These are phyloP conservation scores for Fragosphaeria purpurea DNA, from an alignment of 2,329 filamentous ascomycete species.

Conservation along the genomic window DNA sequence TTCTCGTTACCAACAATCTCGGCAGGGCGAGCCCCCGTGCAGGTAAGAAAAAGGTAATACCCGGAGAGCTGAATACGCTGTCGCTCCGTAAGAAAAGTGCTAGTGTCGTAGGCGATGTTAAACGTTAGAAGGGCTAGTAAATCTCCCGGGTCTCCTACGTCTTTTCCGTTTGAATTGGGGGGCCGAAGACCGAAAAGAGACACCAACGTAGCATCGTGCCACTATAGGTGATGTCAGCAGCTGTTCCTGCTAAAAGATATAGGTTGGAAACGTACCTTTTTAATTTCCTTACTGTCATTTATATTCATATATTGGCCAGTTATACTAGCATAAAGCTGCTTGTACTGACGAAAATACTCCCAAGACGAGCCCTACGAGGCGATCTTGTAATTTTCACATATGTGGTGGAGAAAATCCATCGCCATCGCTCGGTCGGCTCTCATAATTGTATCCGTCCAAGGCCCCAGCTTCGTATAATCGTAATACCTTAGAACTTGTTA, in stretches of 20 bases:
- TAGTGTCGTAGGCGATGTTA: constrained; percentile 19
- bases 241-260: neutral
- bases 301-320: constrained; percentile 6
- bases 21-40: neutral
- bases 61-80: neutral
- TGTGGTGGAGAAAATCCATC: constrained; percentile 11
- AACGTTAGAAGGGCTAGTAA: constrained; percentile 17
- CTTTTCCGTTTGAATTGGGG: constrained; percentile 19
- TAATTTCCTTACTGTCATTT: constrained; percentile 8
- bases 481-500: constrained; percentile 12
- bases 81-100: constrained; percentile 12
- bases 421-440: constrained; percentile 9
- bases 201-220: constrained; percentile 14
- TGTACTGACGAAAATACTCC: constrained; percentile 11
- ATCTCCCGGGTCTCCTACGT: constrained; percentile 15
- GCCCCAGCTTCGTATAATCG: constrained; percentile 4
- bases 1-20: neutral
- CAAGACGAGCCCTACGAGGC: constrained; percentile 7
- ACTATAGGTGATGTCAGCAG: constrained; percentile 9
- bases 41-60: neutral
- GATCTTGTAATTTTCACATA: constrained; percentile 12
- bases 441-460: constrained; percentile 9
- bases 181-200: constrained; percentile 15
- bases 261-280: constrained; percentile 5
- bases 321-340: constrained; percentile 9